Base-by-base conservation (phyloP, 352 stramenopile species). In the Phytophthora pistaciae region DNA sequence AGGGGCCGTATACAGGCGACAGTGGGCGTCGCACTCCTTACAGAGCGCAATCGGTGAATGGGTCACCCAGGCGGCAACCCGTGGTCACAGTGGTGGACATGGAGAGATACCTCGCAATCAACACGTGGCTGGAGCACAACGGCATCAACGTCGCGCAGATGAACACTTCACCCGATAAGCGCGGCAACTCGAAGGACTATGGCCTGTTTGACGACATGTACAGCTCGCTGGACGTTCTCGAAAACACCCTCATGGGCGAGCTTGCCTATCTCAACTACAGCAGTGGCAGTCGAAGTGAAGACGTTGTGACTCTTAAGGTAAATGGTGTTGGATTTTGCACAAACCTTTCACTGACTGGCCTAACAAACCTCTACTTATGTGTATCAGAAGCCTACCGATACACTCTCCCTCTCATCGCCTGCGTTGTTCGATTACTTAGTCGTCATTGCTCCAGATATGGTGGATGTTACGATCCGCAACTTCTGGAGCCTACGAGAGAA, bases 191-290 rank as follows among this genome's bases (percentile, higher is more conserved):
- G 0, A 71, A 65, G 49, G 53, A 60, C 5, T 46, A 60, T 8
- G 71, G 78, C 20, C 31, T 79, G 7, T 84, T 89, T 60, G 79
- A 85, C 52, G 81, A 87, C 14, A 74, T 89, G 52, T 84, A 83
- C 52, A 60, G 68, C 20, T 84, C 81, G 8, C 61, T 89, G 7
- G 77, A 87, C 25, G 50, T 65, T n/a, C 68, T 89, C 0, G 79
- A 89, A 36, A 75, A 53, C 20, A 63, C 67, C 16, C 46, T 87
- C 3, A 71, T 85, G 52, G 72, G 16, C 4, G 81, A 89, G 29
- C 66, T 89, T 14, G 70, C 63, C 21, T 42, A 69, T 29, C 63
- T 87, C 16, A 42, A 42, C 20, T 58, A 23, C 20, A 73, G 27
- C 20, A 69, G 25, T 18, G 40, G n/a, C n/a, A n/a, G n/a, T n/a